phyloP scores from a whole-genome alignment of 495 filamentous ascomycete species.

The Penicillium bovifimosum region DNA sequence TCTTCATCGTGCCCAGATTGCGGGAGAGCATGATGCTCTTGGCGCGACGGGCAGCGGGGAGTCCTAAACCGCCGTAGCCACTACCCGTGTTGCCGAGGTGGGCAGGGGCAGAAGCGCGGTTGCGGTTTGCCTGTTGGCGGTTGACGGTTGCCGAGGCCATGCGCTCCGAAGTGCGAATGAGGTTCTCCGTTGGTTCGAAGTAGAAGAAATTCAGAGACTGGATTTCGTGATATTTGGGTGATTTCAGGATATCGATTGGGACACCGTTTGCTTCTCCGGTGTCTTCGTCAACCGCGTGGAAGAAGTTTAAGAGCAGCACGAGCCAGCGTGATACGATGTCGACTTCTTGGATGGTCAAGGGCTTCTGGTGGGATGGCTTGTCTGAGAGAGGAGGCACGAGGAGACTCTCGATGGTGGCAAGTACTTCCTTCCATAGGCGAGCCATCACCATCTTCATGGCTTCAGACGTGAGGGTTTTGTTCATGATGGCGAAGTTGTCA shows the following conservation, averaged over 20 bases:
- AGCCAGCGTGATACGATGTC: slow-evolving; percentile 97
- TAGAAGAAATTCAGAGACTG: slow-evolving; percentile 97
- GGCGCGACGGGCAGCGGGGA: slow-evolving; percentile 64
- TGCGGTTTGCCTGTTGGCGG: slow-evolving; percentile 60
- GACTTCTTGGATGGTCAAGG: slow-evolving; percentile 80
- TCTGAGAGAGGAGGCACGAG: slow-evolving; percentile 94
- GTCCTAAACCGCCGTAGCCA: slow-evolving; percentile 62
- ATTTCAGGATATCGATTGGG: slow-evolving; percentile 83
- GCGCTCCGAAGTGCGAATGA: slow-evolving; percentile 86
- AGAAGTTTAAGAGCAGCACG: slow-evolving; percentile 86
- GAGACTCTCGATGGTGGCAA: slow-evolving; percentile 82
- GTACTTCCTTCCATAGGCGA: slow-evolving; percentile 94
- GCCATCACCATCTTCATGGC: slow-evolving; percentile 99
- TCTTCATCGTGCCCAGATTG: slow-evolving; percentile 93
- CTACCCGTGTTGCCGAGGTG: slow-evolving; percentile 51
- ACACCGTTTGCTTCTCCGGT: slow-evolving; percentile 84
- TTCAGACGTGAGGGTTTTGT: slow-evolving; percentile 83
- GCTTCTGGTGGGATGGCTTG: slow-evolving; percentile 85
- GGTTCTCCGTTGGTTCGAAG: slow-evolving; percentile 83
- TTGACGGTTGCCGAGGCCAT: slow-evolving; percentile 89
- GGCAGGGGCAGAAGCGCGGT: slow-evolving; percentile 69
- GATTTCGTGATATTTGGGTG: slow-evolving; percentile 96
- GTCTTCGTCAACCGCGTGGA: slow-evolving; percentile 84
- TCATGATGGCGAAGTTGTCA: slow-evolving; percentile 99
- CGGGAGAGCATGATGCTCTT: slow-evolving; percentile 95